A percentile compares a stretch with the other conserved stretches of the same genome.
Evolutionary conservation across 805 yeast genomes (phyloP).

Genomic region (Spencermartinsiella europaea): DNA sequence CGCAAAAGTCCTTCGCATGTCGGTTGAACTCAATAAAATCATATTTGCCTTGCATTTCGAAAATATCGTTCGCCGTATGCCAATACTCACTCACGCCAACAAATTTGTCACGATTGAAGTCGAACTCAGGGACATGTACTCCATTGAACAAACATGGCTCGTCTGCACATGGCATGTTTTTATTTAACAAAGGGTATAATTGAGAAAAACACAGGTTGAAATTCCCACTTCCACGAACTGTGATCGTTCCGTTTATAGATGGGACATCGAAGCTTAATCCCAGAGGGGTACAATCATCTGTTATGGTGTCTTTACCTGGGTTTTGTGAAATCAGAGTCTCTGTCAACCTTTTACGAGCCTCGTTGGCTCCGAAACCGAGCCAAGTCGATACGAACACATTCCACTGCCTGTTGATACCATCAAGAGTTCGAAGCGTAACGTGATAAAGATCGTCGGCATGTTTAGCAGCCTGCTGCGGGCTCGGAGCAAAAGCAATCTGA

Average conservation of each 20-base stretch:
- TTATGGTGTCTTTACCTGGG: neutral
- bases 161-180: conserved; percentile 76
- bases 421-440: conserved; percentile 58
- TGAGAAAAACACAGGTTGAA: conserved; percentile 66
- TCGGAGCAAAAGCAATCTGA: conserved; percentile 89
- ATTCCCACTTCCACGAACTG: conserved; percentile 70
- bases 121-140: conserved; percentile 85
- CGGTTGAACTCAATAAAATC: conserved; percentile 65
- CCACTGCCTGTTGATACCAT: conserved; percentile 74
- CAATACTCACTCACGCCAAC: conserved; percentile 95
- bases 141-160: conserved; percentile 93
- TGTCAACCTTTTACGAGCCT: conserved; percentile 74
- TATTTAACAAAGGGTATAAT: conserved; percentile 71
- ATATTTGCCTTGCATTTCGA: conserved; percentile 83
- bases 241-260: conserved; percentile 19
- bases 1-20: conserved; percentile 68
- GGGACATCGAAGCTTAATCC: conserved; percentile 38
- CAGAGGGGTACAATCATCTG: conserved; percentile 77
- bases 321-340: conserved; percentile 14
- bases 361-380: conserved; percentile 97
- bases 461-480: conserved; percentile 48
- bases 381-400: conserved; percentile 89
- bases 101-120: conserved; percentile 73
- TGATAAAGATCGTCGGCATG: conserved; percentile 71
- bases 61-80: conserved; percentile 93